These are phyloP conservation scores for Vitis hybrid DNA, from an alignment of 177 flowering plant species.

Conservation along the genomic window DNA sequence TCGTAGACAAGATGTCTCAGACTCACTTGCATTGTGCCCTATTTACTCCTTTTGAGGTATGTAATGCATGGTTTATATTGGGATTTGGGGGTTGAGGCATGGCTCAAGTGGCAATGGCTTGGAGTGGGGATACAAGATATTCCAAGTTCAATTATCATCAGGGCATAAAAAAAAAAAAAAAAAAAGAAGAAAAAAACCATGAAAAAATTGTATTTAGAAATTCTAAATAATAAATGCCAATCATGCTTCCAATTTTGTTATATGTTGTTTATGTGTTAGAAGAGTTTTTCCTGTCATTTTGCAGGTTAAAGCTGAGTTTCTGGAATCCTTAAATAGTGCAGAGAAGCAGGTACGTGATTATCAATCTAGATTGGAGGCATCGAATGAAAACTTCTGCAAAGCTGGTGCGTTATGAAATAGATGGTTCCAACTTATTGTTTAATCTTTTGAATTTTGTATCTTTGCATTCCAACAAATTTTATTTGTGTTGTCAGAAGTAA, in stretches of 20 bases:
- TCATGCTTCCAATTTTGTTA: background rate
- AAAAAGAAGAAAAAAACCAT: too few relatives aligned
- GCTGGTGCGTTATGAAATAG: slow-evolving; percentile 46
- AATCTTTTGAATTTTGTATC: background rate
- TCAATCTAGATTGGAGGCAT: slow-evolving; percentile 50
- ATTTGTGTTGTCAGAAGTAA: background rate
- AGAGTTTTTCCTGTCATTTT: background rate
- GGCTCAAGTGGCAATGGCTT: too few relatives aligned
- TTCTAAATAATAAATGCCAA: too few relatives aligned
- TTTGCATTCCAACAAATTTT: background rate
- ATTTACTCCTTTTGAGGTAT: too few relatives aligned
- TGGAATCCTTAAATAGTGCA: slow-evolving; percentile 73
- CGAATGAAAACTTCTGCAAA: slow-evolving; percentile 48
- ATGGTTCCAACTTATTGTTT: background rate
- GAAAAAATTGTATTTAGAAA: too few relatives aligned
- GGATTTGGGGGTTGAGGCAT: too few relatives aligned
- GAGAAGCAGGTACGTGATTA: slow-evolving; percentile 71
- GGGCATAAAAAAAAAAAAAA: too few relatives aligned
- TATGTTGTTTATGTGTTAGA: background rate
- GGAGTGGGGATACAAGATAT: too few relatives aligned
- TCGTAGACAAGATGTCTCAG: too few relatives aligned
- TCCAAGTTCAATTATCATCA: too few relatives aligned
- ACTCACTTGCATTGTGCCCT: too few relatives aligned
- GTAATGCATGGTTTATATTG: too few relatives aligned
- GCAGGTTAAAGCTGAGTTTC: slow-evolving; percentile 82